Evolutionary conservation across 495 filamentous ascomycete genomes (phyloP), one percentile per base, ranked within the genome.

Genomic region (Neurospora sp.): DNA sequence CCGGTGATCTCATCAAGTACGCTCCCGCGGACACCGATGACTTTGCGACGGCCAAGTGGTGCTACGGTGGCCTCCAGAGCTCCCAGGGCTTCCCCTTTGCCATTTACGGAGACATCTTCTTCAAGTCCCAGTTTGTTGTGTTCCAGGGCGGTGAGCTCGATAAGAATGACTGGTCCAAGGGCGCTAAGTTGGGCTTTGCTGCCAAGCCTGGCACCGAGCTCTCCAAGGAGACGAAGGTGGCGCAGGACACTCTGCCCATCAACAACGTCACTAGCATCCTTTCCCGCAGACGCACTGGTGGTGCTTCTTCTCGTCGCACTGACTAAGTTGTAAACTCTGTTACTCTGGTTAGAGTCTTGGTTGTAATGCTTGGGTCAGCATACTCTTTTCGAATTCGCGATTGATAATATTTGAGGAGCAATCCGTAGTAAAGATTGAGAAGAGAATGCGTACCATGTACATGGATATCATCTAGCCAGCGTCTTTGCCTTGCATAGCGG

Each of bases 101-200:
- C 42, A 94, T 97, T 76, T 91, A 93, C 71, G 93, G 93, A 35
- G 93, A 94, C 73, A 87, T 95, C 72, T 94, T 94, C 82, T 86
- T 96, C 73, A 94, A 96, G 86, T 87, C 87, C 78, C 90, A 93
- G 80, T 94, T 92, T 73, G 92, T 90, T 12, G 89, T 96, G 4
- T 94, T 94, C 75, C 88, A 94, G 71, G 83, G 85, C 0, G 40
- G 82, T 82, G 39, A 83, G 79, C 8, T 80, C 82, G 39, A 68
- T 83, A 82, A 65, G 53, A 35, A 65, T 37, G 53, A 65, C 53
- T 65, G 53, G 53, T 65, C 53, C 53, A 65, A 65, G 53, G 53
- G 53, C 31, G 53, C 53, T 12, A 78, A 83, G 70, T 78, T 93
- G 65, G 91, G 90, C 9, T 90, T 92, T 80, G 91, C 90, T n/a